Conservation (phyloP, 2,329 filamentous ascomycete species). For the Fusarium sp. region DNA sequence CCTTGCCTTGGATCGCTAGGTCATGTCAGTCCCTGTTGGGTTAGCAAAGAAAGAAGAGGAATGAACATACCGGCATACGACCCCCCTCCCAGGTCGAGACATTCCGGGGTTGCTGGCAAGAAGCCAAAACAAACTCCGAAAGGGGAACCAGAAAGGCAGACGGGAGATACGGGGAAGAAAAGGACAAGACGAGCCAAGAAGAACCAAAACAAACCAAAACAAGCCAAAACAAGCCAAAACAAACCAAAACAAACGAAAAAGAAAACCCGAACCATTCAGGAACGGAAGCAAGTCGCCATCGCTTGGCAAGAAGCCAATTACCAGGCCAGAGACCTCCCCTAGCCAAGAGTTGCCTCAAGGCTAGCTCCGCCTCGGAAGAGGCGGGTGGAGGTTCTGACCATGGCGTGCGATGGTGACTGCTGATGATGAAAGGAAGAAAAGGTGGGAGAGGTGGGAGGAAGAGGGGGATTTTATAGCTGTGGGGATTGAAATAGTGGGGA, state of each 20-base stretch:
- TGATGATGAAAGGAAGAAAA: conserved; percentile 4
- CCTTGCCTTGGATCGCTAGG: conserved; percentile 87
- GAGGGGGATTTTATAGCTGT: conserved; percentile 21
- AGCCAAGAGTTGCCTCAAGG: neutral
- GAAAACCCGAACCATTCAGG: neutral
- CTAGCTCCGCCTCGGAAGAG: neutral
- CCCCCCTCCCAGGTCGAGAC: neutral
- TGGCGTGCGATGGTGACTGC: neutral
- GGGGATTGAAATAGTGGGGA: conserved; percentile 9
- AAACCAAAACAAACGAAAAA: neutral
- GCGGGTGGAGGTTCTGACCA: neutral
- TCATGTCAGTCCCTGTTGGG: conserved; percentile 39
- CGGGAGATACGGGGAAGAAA: neutral
- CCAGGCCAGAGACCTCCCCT: neutral
- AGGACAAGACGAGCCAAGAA: neutral
- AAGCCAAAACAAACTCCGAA: neutral
- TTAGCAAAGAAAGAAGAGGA: neutral
- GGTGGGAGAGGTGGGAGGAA: neutral
- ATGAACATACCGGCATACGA: neutral
- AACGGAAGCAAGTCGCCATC: neutral
- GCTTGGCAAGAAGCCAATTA: neutral
- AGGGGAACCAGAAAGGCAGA: neutral
- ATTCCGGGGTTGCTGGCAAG: neutral
- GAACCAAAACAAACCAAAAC: neutral
- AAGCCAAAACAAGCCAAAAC: neutral